These are phyloP conservation scores for Heterobasidion irregulare DNA, from an alignment of 1,284 basidiomycete species.

Conservation along the genomic window DNA sequence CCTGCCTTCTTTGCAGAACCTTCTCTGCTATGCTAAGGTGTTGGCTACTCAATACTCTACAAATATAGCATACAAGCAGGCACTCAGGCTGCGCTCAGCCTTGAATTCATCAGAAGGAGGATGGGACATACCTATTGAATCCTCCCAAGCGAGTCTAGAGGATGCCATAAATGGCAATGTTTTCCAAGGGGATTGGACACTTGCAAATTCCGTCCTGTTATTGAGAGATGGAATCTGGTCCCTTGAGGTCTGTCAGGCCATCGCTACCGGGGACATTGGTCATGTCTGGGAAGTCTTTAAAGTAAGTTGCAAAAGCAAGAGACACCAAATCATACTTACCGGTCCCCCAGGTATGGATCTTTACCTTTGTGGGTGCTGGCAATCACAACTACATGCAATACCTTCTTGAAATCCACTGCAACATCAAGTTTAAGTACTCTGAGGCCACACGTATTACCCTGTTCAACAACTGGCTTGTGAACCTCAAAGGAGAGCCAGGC, in stretches of 20 bases:
- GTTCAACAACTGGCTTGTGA: conserved; percentile 17
- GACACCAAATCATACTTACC: too few relatives aligned
- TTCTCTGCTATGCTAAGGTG: too few relatives aligned
- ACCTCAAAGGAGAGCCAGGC: conserved; percentile 11
- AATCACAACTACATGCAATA: conserved; percentile 11
- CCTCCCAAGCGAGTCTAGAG: too few relatives aligned
- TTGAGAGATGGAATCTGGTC: conserved; percentile 10
- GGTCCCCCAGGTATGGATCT: conserved; percentile 9
- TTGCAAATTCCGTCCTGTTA: conserved; percentile 10
- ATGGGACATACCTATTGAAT: too few relatives aligned
- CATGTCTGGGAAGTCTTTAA: conserved; percentile 13
- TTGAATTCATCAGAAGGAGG: too few relatives aligned
- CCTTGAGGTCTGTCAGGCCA: conserved; percentile 9
- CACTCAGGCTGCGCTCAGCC: too few relatives aligned
- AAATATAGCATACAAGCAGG: too few relatives aligned
- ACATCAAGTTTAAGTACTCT: conserved; percentile 9
- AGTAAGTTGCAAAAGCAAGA: too few relatives aligned
- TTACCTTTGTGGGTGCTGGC: conserved; percentile 11
- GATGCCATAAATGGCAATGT: too few relatives aligned
- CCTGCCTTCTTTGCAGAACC: too few relatives aligned
- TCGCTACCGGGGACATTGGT: conserved; percentile 13
- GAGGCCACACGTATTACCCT: not conserved
- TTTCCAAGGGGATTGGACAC: conserved; percentile 11
- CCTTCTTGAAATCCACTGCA: conserved; percentile 13
- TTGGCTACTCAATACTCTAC: too few relatives aligned